Base-by-base conservation (phyloP, 768 basidiomycete genomes). In the Lactarius vividus region DNA sequence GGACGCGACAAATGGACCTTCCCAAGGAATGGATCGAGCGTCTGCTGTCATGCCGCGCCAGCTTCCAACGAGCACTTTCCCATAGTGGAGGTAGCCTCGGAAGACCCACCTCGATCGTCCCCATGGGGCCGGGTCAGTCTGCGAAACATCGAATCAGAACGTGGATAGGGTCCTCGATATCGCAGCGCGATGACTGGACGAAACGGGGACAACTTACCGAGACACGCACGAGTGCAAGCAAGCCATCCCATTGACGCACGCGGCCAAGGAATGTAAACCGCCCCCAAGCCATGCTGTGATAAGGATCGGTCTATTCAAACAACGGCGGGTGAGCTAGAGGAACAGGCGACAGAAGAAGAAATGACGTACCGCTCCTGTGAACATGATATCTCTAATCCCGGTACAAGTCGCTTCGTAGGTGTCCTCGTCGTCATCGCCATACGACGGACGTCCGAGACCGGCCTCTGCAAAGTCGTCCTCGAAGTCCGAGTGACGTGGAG, bases 41-140 rank as follows among this genome's bases (percentile, higher is more conserved):
- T 72, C 78, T 61, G 72, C 74, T 44, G 80, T 82, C 70, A 78
- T 77, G 55, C 75, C 75, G 35, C 90, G 80, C 91, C 90, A 91
- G 63, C 85, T 86, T 5, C 91, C 91, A 18, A 89, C 88, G 66
- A 91, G 83, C 63, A 82, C 88, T 64, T 82, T 75, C 10, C 82
- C 83, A 0, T 84, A 88, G 7, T 87, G 81, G 56, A 92, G 68
- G 72, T 91, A 92, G 6, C 91, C 91, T 37, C 85, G 88, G 69
- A 91, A 86, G 49, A 91, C 79, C 71, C 76, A 77, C 16, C 66
- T 69, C 29, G 67, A 63, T 59, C 71, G 46, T 33, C 69, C 69
- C 53, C 49, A 23, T 52, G 33, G 65, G 26, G 18, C 40, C 28
- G 61, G 64, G 18, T 68, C 65, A 13, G 57, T 33, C 69, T 70